These are phyloP conservation scores for Zhuliangozyma parablackwelliae DNA, from an alignment of 1,139 yeast species.

Conservation along the genomic window DNA sequence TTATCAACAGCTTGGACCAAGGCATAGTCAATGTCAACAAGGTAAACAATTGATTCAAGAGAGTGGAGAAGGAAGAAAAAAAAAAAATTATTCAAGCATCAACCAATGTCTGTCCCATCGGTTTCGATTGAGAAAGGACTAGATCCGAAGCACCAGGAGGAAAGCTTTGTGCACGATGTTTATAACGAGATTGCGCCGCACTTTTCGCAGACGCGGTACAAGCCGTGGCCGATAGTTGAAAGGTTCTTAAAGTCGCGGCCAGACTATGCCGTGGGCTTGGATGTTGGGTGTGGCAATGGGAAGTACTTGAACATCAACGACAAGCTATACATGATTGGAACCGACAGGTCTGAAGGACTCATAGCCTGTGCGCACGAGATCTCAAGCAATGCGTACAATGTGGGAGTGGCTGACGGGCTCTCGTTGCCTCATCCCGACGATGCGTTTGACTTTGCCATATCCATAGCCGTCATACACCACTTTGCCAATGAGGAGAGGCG, in stretches of 20 bases:
- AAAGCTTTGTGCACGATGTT: slow-evolving; percentile 78
- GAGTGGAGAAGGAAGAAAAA: not conserved
- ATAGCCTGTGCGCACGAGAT: slow-evolving; percentile 61
- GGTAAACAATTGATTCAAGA: too few species aligned
- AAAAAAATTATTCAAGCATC: not conserved
- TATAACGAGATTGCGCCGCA: slow-evolving; percentile 90
- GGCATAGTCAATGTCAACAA: not conserved
- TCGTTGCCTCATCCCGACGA: slow-evolving; percentile 57
- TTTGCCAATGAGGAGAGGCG: slow-evolving; percentile 83
- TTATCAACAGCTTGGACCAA: not conserved
- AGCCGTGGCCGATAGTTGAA: slow-evolving; percentile 97
- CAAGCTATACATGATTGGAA: slow-evolving; percentile 66
- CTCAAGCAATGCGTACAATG: slow-evolving; percentile 31
- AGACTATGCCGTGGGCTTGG: slow-evolving; percentile 46
- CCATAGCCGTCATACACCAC: slow-evolving; percentile 95
- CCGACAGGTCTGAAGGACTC: slow-evolving; percentile 79
- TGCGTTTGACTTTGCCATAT: slow-evolving; percentile 82
- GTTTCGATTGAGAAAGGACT: slow-evolving; percentile 22
- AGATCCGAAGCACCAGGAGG: slow-evolving; percentile 60
- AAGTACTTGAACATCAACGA: slow-evolving; percentile 75
- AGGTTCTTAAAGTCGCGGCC: slow-evolving; percentile 45
- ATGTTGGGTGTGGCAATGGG: slow-evolving; percentile 96
- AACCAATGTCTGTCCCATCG: slow-evolving; percentile 20
- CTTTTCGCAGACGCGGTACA: slow-evolving; percentile 88
- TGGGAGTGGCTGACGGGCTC: slow-evolving; percentile 75